phyloP scores from a whole-genome alignment of 2,329 filamentous ascomycete species.

The Phialemoniopsis sp. region DNA sequence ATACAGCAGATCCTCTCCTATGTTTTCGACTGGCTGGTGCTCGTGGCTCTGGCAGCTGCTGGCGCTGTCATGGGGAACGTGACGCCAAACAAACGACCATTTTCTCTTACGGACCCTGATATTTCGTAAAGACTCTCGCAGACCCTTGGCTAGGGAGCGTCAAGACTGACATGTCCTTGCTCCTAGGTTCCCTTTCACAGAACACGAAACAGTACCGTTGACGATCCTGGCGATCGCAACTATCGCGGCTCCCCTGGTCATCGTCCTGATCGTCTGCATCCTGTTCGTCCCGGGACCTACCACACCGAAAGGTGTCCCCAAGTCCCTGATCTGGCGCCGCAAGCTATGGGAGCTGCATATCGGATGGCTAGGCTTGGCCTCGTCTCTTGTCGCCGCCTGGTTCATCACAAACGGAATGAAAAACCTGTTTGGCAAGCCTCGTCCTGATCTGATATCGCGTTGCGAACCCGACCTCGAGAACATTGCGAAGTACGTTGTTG shows the following conservation, averaged over 20 bases:
- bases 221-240: constrained; percentile 61
- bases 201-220: constrained; percentile 68
- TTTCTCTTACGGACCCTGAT: constrained; percentile 67
- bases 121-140: constrained; percentile 75
- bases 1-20: constrained; percentile 68
- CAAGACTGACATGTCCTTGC: too few relatives aligned
- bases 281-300: constrained; percentile 69
- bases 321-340: constrained; percentile 65
- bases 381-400: constrained; percentile 69
- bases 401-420: constrained; percentile 85
- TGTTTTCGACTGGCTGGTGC: constrained; percentile 69
- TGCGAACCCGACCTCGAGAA: constrained; percentile 72
- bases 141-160: too few relatives aligned
- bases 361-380: constrained; percentile 75
- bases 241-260: constrained; percentile 58
- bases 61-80: constrained; percentile 56
- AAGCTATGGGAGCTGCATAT: constrained; percentile 91
- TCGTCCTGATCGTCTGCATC: constrained; percentile 67
- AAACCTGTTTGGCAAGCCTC: constrained; percentile 78
- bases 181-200: constrained; percentile 65
- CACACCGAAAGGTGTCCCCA: constrained; percentile 58
- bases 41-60: constrained; percentile 55
- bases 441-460: constrained; percentile 58
- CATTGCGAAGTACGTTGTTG: constrained; percentile 54
- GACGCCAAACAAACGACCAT: constrained; percentile 64